Evolutionary conservation across 176 grass and related monocot genomes (phyloP).

Genomic region (Eragrostis nindensis): DNA sequence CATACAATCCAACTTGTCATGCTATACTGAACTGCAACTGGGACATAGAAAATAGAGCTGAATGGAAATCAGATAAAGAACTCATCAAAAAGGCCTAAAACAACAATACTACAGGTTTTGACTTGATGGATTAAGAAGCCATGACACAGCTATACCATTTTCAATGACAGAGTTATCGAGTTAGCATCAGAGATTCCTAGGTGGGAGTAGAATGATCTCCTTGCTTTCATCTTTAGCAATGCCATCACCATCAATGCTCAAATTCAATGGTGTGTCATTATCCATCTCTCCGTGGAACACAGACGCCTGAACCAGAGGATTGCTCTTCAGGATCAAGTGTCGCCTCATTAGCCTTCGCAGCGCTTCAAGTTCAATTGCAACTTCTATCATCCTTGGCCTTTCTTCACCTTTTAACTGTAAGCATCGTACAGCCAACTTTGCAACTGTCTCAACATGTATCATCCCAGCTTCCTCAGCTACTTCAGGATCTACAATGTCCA

Average conservation of each 20-base stretch:
- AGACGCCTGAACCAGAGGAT: neutral
- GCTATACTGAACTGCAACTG: neutral
- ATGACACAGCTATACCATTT: neutral
- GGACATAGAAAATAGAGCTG: neutral
- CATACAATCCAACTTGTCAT: neutral
- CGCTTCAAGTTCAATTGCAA: constrained; percentile 58
- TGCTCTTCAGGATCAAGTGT: constrained; percentile 16
- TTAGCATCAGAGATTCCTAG: neutral
- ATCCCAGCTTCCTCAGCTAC: constrained; percentile 50
- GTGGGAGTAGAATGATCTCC: constrained; percentile 21
- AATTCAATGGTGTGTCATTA: neutral
- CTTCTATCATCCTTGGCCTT: constrained; percentile 57
- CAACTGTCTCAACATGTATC: constrained; percentile 48
- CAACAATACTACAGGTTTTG: neutral
- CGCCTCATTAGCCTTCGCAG: constrained; percentile 55
- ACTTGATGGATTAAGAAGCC: neutral
- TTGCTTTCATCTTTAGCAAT: constrained; percentile 12
- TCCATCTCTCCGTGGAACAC: neutral
- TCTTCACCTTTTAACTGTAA: constrained; percentile 53
- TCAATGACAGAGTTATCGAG: neutral
- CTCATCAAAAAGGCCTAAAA: neutral
- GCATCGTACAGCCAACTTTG: constrained; percentile 52
- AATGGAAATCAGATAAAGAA: neutral
- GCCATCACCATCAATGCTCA: neutral
- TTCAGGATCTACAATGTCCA: constrained; percentile 43